Base-by-base conservation (phyloP, 1,284 basidiomycete species). In the Austropuccinia psidii region DNA sequence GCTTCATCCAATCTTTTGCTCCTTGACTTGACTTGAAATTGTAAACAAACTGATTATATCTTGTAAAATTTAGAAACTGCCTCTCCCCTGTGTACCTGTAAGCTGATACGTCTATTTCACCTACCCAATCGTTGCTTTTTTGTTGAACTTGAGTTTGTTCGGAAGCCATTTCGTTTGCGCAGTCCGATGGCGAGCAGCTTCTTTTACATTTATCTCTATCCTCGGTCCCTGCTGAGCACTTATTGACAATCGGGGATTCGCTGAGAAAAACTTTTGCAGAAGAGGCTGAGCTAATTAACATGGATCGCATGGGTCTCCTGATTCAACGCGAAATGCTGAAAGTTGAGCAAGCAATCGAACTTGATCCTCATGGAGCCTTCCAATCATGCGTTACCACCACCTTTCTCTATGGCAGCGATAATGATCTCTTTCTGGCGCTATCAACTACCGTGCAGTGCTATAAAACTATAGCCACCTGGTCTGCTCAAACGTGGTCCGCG, bases 221-320 rank as follows among this genome's bases (percentile, higher is more conserved):
- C 35, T 92, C 91, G 11, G 89, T 98, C 1, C 93, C 96, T 2
- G 84, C 87, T 0, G 90, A 90, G 78, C 83, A 89, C 77, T 84
- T 98, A 29, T 85, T 90, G 39, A 82, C 80, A 6, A 90, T 98
- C 77, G 86, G 88, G 73, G 82, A 82, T 50, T 88, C 87, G 79
- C 83, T 98, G 57, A 87, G 86, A 77, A 83, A 83, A 1, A 89
- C 90, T 77, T 83, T 99, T 39, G 81, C 84, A 76, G 85, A 86
- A 54, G 89, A 85, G n/a, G 79, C 85, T 24, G 86, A 90, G 73
- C 93, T 90, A 4, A 84, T 98, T 73, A 91, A 98, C 81, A 94
- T 98, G 90, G 85, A 88, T 39, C 84, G 96, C 33, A 97, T 99
- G 89, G 81, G 82, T n/a, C 89, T 91, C 86, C 84, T 97, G 24